phyloP scores from a whole-genome alignment of 2,329 filamentous ascomycete genomes.

The Neocatenulostroma microsporum region DNA sequence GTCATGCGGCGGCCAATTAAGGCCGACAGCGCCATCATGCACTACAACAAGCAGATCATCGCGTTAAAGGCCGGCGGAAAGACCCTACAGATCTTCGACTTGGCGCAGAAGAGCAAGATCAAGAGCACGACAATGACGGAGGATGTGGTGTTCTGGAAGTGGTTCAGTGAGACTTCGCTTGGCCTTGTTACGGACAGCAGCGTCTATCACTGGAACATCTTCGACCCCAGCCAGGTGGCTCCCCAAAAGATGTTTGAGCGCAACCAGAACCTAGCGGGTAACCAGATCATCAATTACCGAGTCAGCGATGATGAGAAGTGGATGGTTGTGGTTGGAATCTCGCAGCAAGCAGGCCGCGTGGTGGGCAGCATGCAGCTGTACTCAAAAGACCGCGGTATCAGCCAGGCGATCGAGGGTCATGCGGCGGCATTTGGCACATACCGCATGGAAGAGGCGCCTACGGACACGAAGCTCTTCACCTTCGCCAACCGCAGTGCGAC shows the following conservation, averaged over 20 bases:
- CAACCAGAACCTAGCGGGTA: conserved; percentile 78
- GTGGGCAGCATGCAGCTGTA: conserved; percentile 96
- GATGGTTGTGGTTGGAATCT: conserved; percentile 97
- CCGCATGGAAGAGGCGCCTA: conserved; percentile 76
- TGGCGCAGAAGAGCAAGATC: conserved; percentile 85
- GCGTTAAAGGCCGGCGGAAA: conserved; percentile 89
- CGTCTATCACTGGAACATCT: conserved; percentile 97
- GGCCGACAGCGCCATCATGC: conserved; percentile 99
- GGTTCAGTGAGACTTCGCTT: conserved; percentile 83
- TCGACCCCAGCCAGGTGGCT: conserved; percentile 68
- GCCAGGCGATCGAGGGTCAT: conserved; percentile 95
- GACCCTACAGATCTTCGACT: conserved; percentile 96
- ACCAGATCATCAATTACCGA: conserved; percentile 99
- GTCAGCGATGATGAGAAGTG: conserved; percentile 93
- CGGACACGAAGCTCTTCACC: conserved; percentile 91
- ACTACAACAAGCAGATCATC: conserved; percentile 86
- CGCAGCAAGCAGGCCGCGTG: conserved; percentile 84
- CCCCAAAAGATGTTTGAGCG: conserved; percentile 92
- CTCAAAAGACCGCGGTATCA: conserved; percentile 91
- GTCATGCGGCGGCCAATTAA: conserved; percentile 92
- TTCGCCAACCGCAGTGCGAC: conserved; percentile 87
- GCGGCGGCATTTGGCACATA: conserved; percentile 90
- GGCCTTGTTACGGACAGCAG: conserved; percentile 85
- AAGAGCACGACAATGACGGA: conserved; percentile 96
- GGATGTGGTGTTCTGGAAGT: conserved; percentile 98